These are phyloP conservation scores for Euryodendron excelsum DNA, from an alignment of 148 eudicot species.

Conservation along the genomic window DNA sequence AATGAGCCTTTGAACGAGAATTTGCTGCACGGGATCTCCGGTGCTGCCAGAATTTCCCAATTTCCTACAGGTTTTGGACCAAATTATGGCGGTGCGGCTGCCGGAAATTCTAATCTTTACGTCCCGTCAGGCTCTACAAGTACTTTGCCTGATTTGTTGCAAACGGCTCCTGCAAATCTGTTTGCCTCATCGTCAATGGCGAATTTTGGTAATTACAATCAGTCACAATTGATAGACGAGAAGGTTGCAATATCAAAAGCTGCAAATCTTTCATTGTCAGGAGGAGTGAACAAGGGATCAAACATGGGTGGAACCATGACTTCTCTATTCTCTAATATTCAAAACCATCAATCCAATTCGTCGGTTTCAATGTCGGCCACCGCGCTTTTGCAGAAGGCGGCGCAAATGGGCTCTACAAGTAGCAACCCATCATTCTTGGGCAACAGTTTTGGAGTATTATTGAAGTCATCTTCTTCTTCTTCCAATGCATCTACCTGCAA, in stretches of 20 bases:
- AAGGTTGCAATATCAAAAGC: conserved; percentile 11
- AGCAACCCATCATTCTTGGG: conserved; percentile 51
- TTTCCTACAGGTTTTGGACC: conserved; percentile 36
- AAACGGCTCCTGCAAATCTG: conserved; percentile 40
- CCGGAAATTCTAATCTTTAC: conserved; percentile 28
- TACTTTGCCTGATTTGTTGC: conserved; percentile 44
- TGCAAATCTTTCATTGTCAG: conserved; percentile 43
- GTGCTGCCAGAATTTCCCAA: conserved; percentile 30
- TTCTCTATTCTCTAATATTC: conserved; percentile 28
- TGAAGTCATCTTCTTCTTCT: conserved; percentile 32
- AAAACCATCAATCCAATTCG: conserved; percentile 25
- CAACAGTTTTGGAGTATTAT: conserved; percentile 45
- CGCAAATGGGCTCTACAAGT: conserved; percentile 75
- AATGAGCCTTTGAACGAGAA: conserved; percentile 24
- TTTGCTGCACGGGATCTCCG: conserved; percentile 26
- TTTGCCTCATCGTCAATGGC: conserved; percentile 45
- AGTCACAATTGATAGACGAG: conserved; percentile 20
- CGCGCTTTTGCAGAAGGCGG: conserved; percentile 87
- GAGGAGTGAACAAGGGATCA: conserved; percentile 31
- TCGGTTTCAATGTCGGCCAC: conserved; percentile 82
- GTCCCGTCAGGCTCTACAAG: conserved; percentile 19
- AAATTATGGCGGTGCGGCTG: conserved; percentile 28
- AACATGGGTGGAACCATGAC: conserved; percentile 31
- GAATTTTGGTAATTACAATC: conserved; percentile 34
- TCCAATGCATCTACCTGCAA: neutral